phyloP scores from a whole-genome alignment of 2,329 filamentous ascomycete genomes.

The Ceratocystis variospora region DNA sequence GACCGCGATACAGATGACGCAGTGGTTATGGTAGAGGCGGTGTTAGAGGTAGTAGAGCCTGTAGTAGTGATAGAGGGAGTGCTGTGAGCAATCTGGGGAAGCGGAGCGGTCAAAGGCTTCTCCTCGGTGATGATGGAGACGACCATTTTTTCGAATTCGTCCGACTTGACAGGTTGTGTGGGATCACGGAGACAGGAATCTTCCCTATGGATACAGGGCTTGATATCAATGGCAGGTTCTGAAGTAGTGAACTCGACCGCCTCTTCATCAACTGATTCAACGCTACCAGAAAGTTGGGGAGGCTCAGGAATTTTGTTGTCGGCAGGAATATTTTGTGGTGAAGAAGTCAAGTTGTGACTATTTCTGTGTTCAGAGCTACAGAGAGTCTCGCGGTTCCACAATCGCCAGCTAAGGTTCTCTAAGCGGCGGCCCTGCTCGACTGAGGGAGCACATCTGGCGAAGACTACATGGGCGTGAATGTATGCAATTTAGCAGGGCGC shows the following conservation, averaged over 20 bases:
- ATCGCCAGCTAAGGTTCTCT: constrained; percentile 89
- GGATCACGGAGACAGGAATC: constrained; percentile 49
- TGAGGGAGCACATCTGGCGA: constrained; percentile 85
- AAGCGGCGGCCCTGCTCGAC: constrained; percentile 83
- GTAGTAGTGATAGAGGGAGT: constrained; percentile 20
- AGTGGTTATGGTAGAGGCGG: constrained; percentile 29
- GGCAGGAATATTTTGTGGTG: constrained; percentile 38
- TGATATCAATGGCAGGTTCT: constrained; percentile 44
- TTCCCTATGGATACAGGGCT: constrained; percentile 55
- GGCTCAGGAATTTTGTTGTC: constrained; percentile 37
- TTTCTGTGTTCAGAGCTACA: constrained; percentile 47
- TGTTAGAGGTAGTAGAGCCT: constrained; percentile 27
- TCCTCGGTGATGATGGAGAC: constrained; percentile 84
- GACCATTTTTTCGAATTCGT: constrained; percentile 88
- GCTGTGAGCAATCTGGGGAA: constrained; percentile 28
- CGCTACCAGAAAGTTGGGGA: constrained; percentile 62
- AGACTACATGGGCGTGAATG: constrained; percentile 44
- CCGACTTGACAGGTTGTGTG: constrained; percentile 53
- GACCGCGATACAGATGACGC: constrained; percentile 20
- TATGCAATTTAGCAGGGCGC: not conserved
- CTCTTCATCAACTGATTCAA: constrained; percentile 60
- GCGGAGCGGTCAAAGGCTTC: constrained; percentile 45
- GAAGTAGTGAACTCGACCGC: constrained; percentile 43
- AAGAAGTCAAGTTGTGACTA: constrained; percentile 34
- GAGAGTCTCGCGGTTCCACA: constrained; percentile 89